Percentiles rank a stretch among this genome's conserved stretches.
Evolutionary conservation across 2,329 filamentous ascomycete genomes (phyloP).

Genomic region (Dothistroma pini): DNA sequence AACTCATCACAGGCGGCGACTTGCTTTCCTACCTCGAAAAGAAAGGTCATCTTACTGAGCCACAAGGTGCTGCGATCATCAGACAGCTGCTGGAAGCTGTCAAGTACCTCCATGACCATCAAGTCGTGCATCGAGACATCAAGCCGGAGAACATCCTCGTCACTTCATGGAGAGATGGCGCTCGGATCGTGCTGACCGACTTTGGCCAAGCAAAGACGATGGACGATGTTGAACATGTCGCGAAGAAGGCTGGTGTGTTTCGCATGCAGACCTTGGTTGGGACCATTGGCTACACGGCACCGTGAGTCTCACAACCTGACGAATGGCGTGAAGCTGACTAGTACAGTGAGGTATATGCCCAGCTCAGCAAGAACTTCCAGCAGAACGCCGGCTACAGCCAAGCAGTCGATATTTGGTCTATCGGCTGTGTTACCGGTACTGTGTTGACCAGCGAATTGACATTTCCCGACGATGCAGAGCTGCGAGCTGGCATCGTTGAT

Average conservation of each 20-base stretch:
- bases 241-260: slow-evolving; percentile 19
- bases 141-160: slow-evolving; percentile 63
- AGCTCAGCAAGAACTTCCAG: slow-evolving; percentile 20
- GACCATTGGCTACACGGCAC: slow-evolving; percentile 56
- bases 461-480: slow-evolving; percentile 38
- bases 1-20: slow-evolving; percentile 58
- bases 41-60: slow-evolving; percentile 47
- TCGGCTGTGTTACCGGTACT: slow-evolving; percentile 54
- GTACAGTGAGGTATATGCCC: slow-evolving; percentile 35
- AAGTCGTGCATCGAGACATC: slow-evolving; percentile 59
- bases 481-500: slow-evolving; percentile 21
- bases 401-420: slow-evolving; percentile 59
- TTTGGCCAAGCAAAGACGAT: slow-evolving; percentile 55
- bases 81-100: slow-evolving; percentile 56
- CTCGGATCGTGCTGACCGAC: slow-evolving; percentile 57
- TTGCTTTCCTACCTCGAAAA: slow-evolving; percentile 57
- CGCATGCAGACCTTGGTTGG: slow-evolving; percentile 56
- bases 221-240: slow-evolving; percentile 26
- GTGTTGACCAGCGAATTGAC: slow-evolving; percentile 51
- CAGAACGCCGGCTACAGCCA: slow-evolving; percentile 50
- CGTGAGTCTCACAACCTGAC: slow-evolving; percentile 45
- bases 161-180: slow-evolving; percentile 49
- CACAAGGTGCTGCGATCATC: slow-evolving; percentile 53
- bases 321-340: slow-evolving; percentile 7
- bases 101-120: slow-evolving; percentile 54